Evolutionary conservation across 768 basidiomycete genomes (phyloP).

Genomic region (Termitomyces heimii): DNA sequence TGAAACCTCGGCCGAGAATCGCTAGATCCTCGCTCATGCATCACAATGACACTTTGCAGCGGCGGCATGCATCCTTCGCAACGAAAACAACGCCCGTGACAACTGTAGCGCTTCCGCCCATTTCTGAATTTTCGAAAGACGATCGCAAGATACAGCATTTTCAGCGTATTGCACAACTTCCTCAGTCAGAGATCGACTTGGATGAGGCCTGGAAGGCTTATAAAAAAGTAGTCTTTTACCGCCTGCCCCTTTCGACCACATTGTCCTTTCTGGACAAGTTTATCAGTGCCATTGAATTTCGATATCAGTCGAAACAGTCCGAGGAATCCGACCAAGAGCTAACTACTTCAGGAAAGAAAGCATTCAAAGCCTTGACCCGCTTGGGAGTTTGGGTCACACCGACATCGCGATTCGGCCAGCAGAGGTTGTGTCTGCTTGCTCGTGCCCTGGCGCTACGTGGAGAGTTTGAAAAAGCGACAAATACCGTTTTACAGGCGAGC

Average conservation of each 20-base stretch:
- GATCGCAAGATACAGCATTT: constrained; percentile 2
- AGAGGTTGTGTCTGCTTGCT: constrained; percentile 10
- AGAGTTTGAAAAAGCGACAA: constrained; percentile 9
- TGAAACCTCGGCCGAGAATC: not conserved
- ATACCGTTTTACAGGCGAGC: constrained; percentile 19
- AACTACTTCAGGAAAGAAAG: not conserved
- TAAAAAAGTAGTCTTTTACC: constrained; percentile 13
- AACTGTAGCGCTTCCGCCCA: not conserved
- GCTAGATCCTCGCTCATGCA: not conserved
- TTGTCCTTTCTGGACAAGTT: constrained; percentile 19
- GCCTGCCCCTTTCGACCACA: constrained; percentile 1
- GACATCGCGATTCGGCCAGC: constrained; percentile 4
- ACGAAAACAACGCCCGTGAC: not conserved
- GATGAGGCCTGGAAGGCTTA: constrained; percentile 37
- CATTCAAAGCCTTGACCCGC: not conserved
- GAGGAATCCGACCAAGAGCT: not conserved
- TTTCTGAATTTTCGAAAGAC: not conserved
- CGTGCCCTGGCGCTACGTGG: constrained; percentile 7
- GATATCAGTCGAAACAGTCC: not conserved
- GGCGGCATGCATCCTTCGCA: constrained; percentile 15
- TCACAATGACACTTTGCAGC: constrained; percentile 11
- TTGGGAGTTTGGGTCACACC: not conserved
- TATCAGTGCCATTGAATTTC: constrained; percentile 18
- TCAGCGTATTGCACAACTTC: constrained; percentile 1
- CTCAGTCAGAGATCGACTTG: constrained; percentile 22